Evolutionary conservation across 495 filamentous ascomycete genomes (phyloP).

Genomic region (Barbatosphaeria neglecta): DNA sequence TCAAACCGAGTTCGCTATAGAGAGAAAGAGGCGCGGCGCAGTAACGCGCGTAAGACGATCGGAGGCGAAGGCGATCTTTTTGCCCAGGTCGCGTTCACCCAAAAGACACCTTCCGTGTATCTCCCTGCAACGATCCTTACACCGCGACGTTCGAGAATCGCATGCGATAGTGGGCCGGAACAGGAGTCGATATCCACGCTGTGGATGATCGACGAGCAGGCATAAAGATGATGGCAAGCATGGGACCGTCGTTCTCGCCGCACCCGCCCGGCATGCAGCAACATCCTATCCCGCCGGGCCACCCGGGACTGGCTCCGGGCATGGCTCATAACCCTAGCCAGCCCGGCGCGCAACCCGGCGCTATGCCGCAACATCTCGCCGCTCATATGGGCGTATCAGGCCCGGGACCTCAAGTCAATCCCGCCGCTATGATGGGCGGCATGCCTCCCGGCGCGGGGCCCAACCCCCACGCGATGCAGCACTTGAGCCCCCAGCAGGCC

Average conservation of each 20-base stretch:
- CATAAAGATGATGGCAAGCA: constrained; percentile 58
- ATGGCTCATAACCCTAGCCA: constrained; percentile 54
- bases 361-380: constrained; percentile 57
- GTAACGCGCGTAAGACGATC: background rate
- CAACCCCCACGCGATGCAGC: constrained; percentile 68
- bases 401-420: constrained; percentile 67
- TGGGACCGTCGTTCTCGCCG: constrained; percentile 54
- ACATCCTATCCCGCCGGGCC: constrained; percentile 62
- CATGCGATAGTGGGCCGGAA: constrained; percentile 29
- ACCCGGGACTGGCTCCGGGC: constrained; percentile 46
- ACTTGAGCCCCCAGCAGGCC: constrained; percentile 58
- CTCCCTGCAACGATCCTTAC: constrained; percentile 2
- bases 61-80: too few relatives aligned
- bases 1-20: too few relatives aligned
- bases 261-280: constrained; percentile 64
- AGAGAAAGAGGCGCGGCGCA: too few relatives aligned
- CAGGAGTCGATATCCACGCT: constrained; percentile 35
- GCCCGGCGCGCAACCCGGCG: constrained; percentile 49
- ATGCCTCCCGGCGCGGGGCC: constrained; percentile 68
- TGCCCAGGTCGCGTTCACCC: background rate
- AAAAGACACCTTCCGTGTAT: background rate
- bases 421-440: constrained; percentile 62
- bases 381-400: constrained; percentile 79
- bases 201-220: constrained; percentile 35
- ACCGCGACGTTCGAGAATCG: constrained; percentile 13